phyloP scores from a whole-genome alignment of 2,329 filamentous ascomycete genomes.

The Microdochium nivale region DNA sequence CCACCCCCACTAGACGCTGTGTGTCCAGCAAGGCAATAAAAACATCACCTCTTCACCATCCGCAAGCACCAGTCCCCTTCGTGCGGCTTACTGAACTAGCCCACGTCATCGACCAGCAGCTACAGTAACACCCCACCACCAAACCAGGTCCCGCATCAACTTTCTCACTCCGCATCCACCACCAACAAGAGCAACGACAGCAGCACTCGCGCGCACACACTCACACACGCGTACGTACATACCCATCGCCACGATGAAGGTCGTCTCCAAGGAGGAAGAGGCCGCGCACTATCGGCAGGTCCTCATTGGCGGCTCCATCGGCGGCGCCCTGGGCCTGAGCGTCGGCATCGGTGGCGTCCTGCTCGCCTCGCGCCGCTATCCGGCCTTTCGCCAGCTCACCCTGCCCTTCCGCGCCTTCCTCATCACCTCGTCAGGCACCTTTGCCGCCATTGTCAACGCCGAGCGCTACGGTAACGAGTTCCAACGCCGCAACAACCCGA shows the following conservation, averaged over 20 bases:
- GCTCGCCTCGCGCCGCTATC: slow-evolving; percentile 62
- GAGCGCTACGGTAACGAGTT: slow-evolving; percentile 60
- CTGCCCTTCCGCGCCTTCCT: slow-evolving; percentile 89
- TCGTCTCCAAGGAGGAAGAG: slow-evolving; percentile 92
- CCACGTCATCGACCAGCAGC: no score
- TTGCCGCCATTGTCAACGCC: slow-evolving; percentile 79
- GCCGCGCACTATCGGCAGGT: slow-evolving; percentile 74
- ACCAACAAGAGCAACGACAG: neutral
- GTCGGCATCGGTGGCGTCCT: slow-evolving; percentile 60
- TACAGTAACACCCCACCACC: no score
- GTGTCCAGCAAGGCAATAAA: no score
- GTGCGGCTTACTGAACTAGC: no score
- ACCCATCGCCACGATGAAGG: slow-evolving; percentile 62
- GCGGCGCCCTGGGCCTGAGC: slow-evolving; percentile 59
- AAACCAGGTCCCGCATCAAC: no score
- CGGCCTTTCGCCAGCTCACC: slow-evolving; percentile 72
- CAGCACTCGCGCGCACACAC: neutral
- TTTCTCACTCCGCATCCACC: no score
- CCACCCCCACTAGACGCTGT: no score
- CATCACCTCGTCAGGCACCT: slow-evolving; percentile 72
- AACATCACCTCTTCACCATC: no score
- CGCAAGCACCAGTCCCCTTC: no score
- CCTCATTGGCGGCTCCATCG: slow-evolving; percentile 68
- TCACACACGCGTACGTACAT: slow-evolving; percentile 4
- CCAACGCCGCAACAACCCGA: slow-evolving; percentile 62